phyloP scores from a whole-genome alignment of 2,329 filamentous ascomycete genomes.

The Aureobasidium sp. region DNA sequence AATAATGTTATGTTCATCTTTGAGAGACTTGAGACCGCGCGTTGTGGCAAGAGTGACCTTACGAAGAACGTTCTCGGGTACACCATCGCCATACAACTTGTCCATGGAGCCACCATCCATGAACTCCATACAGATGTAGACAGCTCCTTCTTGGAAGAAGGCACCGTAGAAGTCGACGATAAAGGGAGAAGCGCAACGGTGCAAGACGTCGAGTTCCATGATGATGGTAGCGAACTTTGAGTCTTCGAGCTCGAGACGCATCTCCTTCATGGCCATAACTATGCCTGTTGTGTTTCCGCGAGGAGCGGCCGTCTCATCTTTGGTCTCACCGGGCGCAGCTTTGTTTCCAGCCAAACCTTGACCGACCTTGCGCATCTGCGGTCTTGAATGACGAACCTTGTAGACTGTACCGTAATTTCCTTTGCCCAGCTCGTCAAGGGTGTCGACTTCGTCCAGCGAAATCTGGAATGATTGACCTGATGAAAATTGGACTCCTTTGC shows the following conservation, averaged over 20 bases:
- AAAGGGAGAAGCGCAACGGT: conserved; percentile 88
- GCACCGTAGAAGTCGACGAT: conserved; percentile 99
- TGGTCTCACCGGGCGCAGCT: conserved; percentile 32
- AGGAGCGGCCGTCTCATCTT: conserved; percentile 18
- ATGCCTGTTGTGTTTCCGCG: conserved; percentile 54
- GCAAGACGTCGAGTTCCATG: conserved; percentile 93
- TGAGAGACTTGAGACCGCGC: conserved; percentile 83
- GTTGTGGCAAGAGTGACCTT: conserved; percentile 89
- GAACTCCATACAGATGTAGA: conserved; percentile 98
- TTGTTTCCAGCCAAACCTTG: conserved; percentile 54
- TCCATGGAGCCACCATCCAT: conserved; percentile 99
- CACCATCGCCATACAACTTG: conserved; percentile 83
- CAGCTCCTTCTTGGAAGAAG: conserved; percentile 97
- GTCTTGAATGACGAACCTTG: conserved; percentile 81
- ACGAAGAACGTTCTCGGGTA: conserved; percentile 77
- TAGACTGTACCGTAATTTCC: conserved; percentile 98
- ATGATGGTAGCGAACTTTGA: conserved; percentile 95
- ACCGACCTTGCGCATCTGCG: conserved; percentile 51
- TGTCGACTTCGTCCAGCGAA: conserved; percentile 91
- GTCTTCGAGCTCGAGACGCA: conserved; percentile 89
- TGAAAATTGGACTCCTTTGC: conserved; percentile 84
- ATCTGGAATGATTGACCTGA: conserved; percentile 87
- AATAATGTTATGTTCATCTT: conserved; percentile 98
- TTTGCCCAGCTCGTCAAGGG: conserved; percentile 86
- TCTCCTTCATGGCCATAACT: conserved; percentile 99